phyloP scores from a whole-genome alignment of 805 yeast genomes.

The Candida coquimbonensis region DNA sequence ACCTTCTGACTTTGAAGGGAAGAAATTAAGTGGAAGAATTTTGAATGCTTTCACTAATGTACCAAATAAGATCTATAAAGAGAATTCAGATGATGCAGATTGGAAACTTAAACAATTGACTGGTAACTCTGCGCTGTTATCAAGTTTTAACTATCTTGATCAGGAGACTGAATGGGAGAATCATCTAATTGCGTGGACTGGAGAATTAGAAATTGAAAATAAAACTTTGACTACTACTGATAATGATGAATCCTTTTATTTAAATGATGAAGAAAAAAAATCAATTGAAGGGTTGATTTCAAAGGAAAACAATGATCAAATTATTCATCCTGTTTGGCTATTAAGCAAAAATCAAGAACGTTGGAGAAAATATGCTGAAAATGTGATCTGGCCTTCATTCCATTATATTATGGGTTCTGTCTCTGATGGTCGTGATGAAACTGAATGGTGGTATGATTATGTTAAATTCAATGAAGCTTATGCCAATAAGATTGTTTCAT shows the following conservation, averaged over 20 bases:
- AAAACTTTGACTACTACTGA: constrained; percentile 4
- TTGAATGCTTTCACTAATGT: constrained; percentile 60
- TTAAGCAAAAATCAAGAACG: constrained; percentile 68
- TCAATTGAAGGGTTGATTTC: constrained; percentile 41
- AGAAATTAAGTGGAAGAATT: constrained; percentile 46
- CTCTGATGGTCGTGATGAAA: constrained; percentile 61
- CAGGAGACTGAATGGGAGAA: constrained; percentile 79
- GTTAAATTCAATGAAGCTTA: constrained; percentile 87
- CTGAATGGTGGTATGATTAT: constrained; percentile 82
- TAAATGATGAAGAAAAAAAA: constrained; percentile 48
- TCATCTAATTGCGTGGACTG: constrained; percentile 91
- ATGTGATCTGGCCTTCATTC: constrained; percentile 87
- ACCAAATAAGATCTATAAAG: constrained; percentile 52
- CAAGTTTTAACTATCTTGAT: constrained; percentile 60
- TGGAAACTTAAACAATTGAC: constrained; percentile 51
- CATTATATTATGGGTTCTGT: constrained; percentile 84
- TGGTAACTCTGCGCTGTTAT: constrained; percentile 81
- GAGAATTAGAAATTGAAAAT: constrained; percentile 48
- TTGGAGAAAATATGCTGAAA: constrained; percentile 89
- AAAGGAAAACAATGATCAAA: constrained; percentile 37
- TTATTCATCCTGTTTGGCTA: constrained; percentile 85
- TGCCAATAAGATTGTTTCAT: constrained; percentile 64
- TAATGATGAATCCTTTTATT: constrained; percentile 52
- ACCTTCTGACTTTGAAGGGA: constrained; percentile 19
- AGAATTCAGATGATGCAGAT: constrained; percentile 26